phyloP scores from a whole-genome alignment of 257 asterid genomes.

The Ligustrum vulgare region DNA sequence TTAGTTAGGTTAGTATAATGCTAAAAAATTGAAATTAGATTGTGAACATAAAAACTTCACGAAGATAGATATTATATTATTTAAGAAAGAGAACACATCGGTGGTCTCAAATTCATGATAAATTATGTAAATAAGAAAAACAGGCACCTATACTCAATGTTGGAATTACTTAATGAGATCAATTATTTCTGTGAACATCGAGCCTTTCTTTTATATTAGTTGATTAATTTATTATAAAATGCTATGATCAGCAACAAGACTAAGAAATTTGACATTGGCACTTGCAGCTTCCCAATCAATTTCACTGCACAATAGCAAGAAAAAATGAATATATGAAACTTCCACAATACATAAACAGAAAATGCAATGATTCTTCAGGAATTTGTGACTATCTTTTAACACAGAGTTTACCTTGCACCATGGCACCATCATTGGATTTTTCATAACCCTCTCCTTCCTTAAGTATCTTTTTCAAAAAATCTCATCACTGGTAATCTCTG shows the following conservation, averaged over 20 bases:
- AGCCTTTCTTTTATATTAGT: not conserved
- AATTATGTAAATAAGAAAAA: not conserved
- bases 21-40: not conserved
- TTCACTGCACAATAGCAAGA: slow-evolving; percentile 35
- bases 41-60: not conserved
- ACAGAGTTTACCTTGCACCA: slow-evolving; percentile 41
- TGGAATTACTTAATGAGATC: not conserved
- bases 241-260: not conserved
- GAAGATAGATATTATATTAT: not conserved
- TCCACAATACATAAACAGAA: not conserved
- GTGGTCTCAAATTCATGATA: not conserved
- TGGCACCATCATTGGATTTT: slow-evolving; percentile 41
- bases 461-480: slow-evolving; percentile 45
- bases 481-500: slow-evolving; percentile 43
- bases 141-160: not conserved
- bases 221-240: not conserved
- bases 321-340: not conserved
- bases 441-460: slow-evolving; percentile 65
- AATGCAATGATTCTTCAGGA: not conserved
- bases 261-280: not conserved
- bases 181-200: not conserved
- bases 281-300: slow-evolving; percentile 39
- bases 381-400: not conserved
- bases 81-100: not conserved
- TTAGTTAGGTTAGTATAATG: not conserved